Base-by-base conservation (phyloP, 805 yeast genomes). In the Geotrichum ghanense region DNA sequence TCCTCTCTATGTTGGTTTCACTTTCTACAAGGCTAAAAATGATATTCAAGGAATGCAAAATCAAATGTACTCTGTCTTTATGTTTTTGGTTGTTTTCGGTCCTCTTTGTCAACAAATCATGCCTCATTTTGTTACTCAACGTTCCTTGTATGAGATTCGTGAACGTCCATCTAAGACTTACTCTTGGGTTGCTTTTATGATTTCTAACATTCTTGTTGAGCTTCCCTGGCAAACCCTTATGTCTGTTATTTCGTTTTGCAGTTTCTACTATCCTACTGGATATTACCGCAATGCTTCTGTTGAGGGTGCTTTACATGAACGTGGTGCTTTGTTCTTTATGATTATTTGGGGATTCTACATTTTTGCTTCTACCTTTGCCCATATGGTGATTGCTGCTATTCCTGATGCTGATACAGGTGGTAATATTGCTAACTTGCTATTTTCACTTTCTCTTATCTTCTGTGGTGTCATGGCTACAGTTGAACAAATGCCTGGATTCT, bases 61-160 rank as follows among this genome's bases (percentile, higher is more conserved):
- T 64, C 92, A 82, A 67, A 79, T 83, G 87, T 76, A 81, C 55
- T 70, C 88, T 2, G 59, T 81, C 40, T 84, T 84, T 67, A 81
- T 83, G 86, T 73, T 78, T 56, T 59, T 76, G 39, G 70, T 76
- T 54, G 67, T 74, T 44, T 70, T 79, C 56, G 64, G 71, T 51
- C 73, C 80, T 24, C 64, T 80, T 67, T 63, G 74, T 42, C 75
- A 79, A 56, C 88, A 82, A 61, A 69, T 76, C 66, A 71, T 78
- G 51, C 85, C 84, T 21, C 68, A 74, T 56, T 83, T 71, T 55
- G 74, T 74, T 41, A 61, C 64, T 42, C 81, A 78, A 55, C 70
- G 88, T 65, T 76, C 75, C 51, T 61, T 81, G 31, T 81, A 78
- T 54, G 88, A 81, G 62, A 82, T 74, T 41, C 74, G 89, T 62